Conservation (phyloP, 73 alveolate genomes). For the Tetrahymena thermophila region DNA sequence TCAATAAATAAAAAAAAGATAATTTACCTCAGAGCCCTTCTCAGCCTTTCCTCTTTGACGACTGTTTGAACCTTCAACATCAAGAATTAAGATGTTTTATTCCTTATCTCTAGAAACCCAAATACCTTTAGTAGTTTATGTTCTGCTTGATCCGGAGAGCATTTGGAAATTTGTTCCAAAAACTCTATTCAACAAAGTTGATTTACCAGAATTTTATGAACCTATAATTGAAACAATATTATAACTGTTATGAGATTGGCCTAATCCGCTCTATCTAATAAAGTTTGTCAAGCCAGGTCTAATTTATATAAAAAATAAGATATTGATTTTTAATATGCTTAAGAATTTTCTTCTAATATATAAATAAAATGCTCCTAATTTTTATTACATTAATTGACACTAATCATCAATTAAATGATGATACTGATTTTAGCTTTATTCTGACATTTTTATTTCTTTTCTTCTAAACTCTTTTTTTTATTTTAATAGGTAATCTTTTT, state of each 20-base stretch:
- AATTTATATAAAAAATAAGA: neutral
- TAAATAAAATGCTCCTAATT: neutral
- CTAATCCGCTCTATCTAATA: neutral
- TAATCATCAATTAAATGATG: neutral
- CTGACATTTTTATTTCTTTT: neutral
- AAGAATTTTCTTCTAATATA: neutral
- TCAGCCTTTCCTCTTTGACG: conserved; percentile 61
- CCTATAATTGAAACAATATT: conserved; percentile 74
- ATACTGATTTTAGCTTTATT: neutral
- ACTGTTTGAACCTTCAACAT: conserved; percentile 73
- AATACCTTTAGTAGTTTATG: conserved; percentile 73
- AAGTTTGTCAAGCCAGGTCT: neutral
- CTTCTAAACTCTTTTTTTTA: neutral
- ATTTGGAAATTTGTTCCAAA: conserved; percentile 73
- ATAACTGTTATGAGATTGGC: conserved; percentile 49
- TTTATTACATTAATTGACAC: neutral
- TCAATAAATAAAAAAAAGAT: neutral
- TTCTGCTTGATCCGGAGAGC: conserved; percentile 45
- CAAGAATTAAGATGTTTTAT: conserved; percentile 54
- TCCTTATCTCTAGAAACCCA: conserved; percentile 63
- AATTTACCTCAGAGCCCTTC: conserved; percentile 35
- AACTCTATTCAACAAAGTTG: conserved; percentile 57
- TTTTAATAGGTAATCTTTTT: neutral
- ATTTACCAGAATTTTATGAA: conserved; percentile 67
- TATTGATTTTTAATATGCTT: neutral